phyloP scores from a whole-genome alignment of 208 protist genomes.

The Naegleria lovaniensis region DNA sequence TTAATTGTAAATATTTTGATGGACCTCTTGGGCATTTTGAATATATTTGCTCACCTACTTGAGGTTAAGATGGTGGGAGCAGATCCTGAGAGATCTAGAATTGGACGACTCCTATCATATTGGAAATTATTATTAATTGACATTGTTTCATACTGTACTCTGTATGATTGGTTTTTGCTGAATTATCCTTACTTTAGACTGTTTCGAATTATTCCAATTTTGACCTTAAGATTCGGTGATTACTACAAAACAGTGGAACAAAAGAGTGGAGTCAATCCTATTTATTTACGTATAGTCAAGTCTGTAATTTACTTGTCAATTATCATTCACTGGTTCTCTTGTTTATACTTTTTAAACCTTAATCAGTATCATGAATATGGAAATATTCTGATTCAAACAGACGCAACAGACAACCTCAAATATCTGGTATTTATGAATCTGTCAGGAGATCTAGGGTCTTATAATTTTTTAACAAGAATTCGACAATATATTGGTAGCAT shows the following conservation, averaged over 20 bases:
- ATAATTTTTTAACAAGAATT: not conserved
- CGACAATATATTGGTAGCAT: constrained; percentile 16
- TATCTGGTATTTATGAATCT: not conserved
- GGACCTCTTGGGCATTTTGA: not conserved
- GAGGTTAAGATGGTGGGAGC: not conserved
- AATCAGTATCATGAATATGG: not conserved
- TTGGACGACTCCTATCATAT: not conserved
- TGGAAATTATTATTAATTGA: not conserved
- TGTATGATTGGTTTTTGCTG: not conserved
- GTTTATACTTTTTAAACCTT: not conserved
- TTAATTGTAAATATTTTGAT: not conserved
- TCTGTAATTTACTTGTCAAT: not conserved
- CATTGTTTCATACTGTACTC: not conserved
- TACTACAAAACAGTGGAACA: not conserved
- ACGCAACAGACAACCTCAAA: not conserved
- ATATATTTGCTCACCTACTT: not conserved
- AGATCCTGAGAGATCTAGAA: not conserved
- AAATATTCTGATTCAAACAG: not conserved
- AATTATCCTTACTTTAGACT: not conserved
- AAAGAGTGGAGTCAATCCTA: not conserved
- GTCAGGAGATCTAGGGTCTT: not conserved
- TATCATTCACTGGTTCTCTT: not conserved
- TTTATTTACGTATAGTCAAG: constrained; percentile 5
- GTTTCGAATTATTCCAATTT: not conserved
- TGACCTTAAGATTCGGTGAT: not conserved